phyloP scores from a whole-genome alignment of 78 protist genomes.

The Reticulomyxa filosa region DNA sequence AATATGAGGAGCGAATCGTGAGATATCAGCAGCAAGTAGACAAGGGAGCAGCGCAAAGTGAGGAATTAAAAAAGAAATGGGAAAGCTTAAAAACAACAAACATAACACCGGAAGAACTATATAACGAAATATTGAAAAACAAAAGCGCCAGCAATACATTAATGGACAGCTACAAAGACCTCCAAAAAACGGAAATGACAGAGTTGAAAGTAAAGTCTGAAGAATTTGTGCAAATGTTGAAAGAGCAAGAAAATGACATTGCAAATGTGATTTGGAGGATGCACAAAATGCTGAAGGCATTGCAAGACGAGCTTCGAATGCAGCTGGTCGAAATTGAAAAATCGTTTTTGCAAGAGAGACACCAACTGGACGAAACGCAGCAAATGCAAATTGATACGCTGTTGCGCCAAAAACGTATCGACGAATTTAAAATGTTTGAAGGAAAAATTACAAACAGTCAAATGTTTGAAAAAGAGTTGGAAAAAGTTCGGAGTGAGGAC shows the following conservation, averaged over 20 bases:
- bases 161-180: conserved; percentile 4
- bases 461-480: conserved; percentile 13
- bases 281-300: background rate
- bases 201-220: conserved; percentile 35
- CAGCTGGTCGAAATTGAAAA: conserved; percentile 37
- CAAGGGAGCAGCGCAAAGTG: conserved; percentile 8
- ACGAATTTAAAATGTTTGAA: conserved; percentile 2
- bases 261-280: conserved; percentile 22
- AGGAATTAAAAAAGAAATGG: conserved; percentile 20
- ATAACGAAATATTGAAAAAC: conserved; percentile 7
- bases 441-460: conserved; percentile 20
- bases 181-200: conserved; percentile 23
- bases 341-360: conserved; percentile 31
- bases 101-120: conserved; percentile 16
- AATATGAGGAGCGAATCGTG: background rate
- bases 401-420: conserved; percentile 19
- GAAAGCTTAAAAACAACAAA: conserved; percentile 5
- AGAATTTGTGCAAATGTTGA: conserved; percentile 33
- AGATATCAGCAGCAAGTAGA: conserved; percentile 17
- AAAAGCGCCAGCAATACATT: conserved; percentile 9
- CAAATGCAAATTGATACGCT: conserved; percentile 7
- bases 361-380: conserved; percentile 7
- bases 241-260: conserved; percentile 32
- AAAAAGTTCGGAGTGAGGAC: conserved; percentile 16
- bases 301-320: conserved; percentile 4